These are phyloP conservation scores for Backusella westeae DNA, from an alignment of 192 early-diverging fungal species.

Conservation along the genomic window DNA sequence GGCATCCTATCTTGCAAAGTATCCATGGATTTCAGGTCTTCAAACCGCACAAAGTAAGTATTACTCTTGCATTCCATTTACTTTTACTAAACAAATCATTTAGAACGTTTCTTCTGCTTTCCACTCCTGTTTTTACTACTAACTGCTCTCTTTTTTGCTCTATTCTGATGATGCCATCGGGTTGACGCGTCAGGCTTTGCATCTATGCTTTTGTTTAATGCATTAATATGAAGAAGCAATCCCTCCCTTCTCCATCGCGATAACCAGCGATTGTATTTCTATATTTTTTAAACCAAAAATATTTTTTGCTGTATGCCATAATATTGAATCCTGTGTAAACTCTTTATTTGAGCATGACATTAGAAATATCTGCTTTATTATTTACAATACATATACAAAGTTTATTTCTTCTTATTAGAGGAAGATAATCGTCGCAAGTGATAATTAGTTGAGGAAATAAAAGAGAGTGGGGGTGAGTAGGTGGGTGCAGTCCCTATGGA, in stretches of 20 bases:
- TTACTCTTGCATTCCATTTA: not conserved
- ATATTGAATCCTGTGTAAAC: not conserved
- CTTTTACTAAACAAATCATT: not conserved
- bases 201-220: not conserved
- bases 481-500: not conserved
- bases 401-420: not conserved
- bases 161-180: not conserved
- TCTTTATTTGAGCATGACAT: not conserved
- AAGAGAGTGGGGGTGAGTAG: not conserved
- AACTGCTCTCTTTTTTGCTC: not conserved
- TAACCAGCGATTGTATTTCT: not conserved
- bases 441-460: not conserved
- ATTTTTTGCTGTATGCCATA: not conserved
- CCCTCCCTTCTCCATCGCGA: not conserved
- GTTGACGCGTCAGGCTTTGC: not conserved
- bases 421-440: not conserved
- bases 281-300: not conserved
- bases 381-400: not conserved
- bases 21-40: constrained; percentile 1
- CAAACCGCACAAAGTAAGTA: not conserved
- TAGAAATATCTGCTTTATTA: constrained; percentile 1
- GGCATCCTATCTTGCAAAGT: not conserved
- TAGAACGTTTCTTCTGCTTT: constrained; percentile 1
- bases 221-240: not conserved
- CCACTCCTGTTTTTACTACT: not conserved